A percentile compares a stretch with the other conserved stretches of the same genome.
These are phyloP conservation scores for Blastobotrys proliferans DNA, from an alignment of 1,139 yeast species.

Conservation along the genomic window DNA sequence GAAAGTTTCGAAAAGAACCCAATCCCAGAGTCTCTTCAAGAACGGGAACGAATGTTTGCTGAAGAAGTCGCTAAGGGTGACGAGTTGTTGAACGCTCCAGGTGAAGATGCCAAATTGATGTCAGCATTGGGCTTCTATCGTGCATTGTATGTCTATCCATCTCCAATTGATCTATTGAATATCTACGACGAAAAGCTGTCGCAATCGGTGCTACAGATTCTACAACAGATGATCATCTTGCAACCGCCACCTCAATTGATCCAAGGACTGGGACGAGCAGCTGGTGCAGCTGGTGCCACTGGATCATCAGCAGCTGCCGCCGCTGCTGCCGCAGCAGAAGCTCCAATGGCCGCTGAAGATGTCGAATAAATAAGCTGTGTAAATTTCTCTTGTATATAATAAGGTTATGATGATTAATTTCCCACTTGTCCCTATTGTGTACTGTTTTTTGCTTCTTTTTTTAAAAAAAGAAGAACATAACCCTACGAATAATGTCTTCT, in stretches of 20 bases:
- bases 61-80: conserved; percentile 83
- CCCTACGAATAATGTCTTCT: too few relatives aligned
- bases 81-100: conserved; percentile 29
- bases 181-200: conserved; percentile 88
- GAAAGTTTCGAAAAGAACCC: conserved; percentile 68
- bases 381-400: too few relatives aligned
- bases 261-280: conserved; percentile 53
- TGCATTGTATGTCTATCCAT: conserved; percentile 92
- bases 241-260: conserved; percentile 83
- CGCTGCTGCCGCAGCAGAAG: conserved; percentile 26
- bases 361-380: conserved; percentile 24
- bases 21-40: conserved; percentile 65
- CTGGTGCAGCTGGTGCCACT: conserved; percentile 16
- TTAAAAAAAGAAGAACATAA: too few relatives aligned
- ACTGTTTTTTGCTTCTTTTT: too few relatives aligned
- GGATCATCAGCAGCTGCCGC: conserved; percentile 22
- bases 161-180: conserved; percentile 84
- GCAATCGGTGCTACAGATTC: conserved; percentile 71
- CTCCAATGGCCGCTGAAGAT: conserved; percentile 18
- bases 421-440: too few relatives aligned
- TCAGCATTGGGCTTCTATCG: conserved; percentile 91
- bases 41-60: conserved; percentile 75
- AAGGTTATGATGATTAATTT: too few relatives aligned
- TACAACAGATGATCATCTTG: conserved; percentile 84
- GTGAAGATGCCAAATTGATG: conserved; percentile 41